Percentiles rank a stretch among this genome's conserved stretches.
Conservation (phyloP, 352 stramenopile species). For the Pythium sp. region DNA sequence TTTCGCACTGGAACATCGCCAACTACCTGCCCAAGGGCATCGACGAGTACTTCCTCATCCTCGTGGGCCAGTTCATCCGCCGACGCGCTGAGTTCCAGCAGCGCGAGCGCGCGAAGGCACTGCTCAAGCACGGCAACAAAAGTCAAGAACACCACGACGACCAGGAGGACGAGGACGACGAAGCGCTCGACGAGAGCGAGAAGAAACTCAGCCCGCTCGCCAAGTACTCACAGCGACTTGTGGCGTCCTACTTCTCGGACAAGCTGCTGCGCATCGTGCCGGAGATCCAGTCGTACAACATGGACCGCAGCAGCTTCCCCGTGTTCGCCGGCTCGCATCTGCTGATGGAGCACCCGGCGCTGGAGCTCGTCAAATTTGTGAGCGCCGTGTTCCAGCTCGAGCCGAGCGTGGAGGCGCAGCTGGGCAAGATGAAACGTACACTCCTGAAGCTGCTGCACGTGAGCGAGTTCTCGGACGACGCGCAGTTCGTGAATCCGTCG, state of each 20-base stretch:
- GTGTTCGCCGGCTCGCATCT: constrained; percentile 86
- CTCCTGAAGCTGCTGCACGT: constrained; percentile 82
- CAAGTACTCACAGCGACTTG: constrained; percentile 69
- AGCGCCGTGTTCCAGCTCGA: constrained; percentile 93
- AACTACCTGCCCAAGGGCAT: constrained; percentile 83
- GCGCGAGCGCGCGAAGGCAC: constrained; percentile 23
- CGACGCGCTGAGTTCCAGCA: constrained; percentile 60
- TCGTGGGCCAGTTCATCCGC: constrained; percentile 89
- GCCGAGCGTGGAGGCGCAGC: constrained; percentile 84
- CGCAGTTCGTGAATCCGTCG: constrained; percentile 93
- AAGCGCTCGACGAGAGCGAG: constrained; percentile 29
- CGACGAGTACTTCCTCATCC: constrained; percentile 84
- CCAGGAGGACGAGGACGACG: constrained; percentile 36
- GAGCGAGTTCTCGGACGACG: constrained; percentile 76
- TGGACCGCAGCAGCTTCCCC: constrained; percentile 71
- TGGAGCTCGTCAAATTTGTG: constrained; percentile 98
- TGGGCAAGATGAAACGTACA: constrained; percentile 90
- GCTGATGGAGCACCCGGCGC: constrained; percentile 75
- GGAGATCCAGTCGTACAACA: constrained; percentile 71
- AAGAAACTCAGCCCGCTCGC: constrained; percentile 52
- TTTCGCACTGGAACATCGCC: constrained; percentile 89
- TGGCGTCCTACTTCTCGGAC: constrained; percentile 72
- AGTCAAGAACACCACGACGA: constrained; percentile 6
- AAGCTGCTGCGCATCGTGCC: constrained; percentile 77
- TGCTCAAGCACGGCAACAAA: constrained; percentile 9